Base-by-base conservation (phyloP, 2,329 filamentous ascomycete genomes). In the Cladosporium sp. region DNA sequence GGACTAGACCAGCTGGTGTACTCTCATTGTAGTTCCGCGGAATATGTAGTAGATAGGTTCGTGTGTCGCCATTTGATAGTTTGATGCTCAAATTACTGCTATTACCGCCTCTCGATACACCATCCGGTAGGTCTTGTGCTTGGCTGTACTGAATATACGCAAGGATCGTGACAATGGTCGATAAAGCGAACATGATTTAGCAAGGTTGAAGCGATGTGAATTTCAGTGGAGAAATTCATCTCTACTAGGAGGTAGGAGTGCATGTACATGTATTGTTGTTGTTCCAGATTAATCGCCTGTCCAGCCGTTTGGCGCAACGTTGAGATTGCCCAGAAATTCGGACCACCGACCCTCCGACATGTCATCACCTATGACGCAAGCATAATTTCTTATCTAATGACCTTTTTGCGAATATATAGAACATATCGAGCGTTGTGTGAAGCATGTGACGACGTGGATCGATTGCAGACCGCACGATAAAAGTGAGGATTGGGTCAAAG, bases 1-100 rank as follows among this genome's bases (percentile, higher is more conserved):
- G 66, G 20, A 78, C 75, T 34, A 79, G 55, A 1, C 75, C 70
- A 0, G 71, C 65, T 1, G 72, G 67, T 1, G 49, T 69, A 40
- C 67, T 64, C 12, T 58, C 59, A 15, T 75, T 60, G 65, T 78
- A 79, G 38, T 67, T 69, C 39, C 66, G 34, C 1, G 72, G 72
- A 3, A 74, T 58, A 40, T 73, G 69, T 11, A 74, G 61, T 14
- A 70, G 69, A 34, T 55, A 55, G 11, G 42, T 17, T 17, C 51
- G 51, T 15, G 22, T 43, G n/a, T 55, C 51, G n/a, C 51, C 51
- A 12, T 42, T 42, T 5, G 51, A 55, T 15, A 55, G 14, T 36
- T 34, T 25, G 17, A 55, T 55, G 39, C 25, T 55, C 25, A 55
- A 17, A 6, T 45, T 25, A 28, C 51, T 55, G 28, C 51, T 55